Evolutionary conservation across 2,329 filamentous ascomycete genomes (phyloP).

Genomic region (Phyllosticta citrichinensis): DNA sequence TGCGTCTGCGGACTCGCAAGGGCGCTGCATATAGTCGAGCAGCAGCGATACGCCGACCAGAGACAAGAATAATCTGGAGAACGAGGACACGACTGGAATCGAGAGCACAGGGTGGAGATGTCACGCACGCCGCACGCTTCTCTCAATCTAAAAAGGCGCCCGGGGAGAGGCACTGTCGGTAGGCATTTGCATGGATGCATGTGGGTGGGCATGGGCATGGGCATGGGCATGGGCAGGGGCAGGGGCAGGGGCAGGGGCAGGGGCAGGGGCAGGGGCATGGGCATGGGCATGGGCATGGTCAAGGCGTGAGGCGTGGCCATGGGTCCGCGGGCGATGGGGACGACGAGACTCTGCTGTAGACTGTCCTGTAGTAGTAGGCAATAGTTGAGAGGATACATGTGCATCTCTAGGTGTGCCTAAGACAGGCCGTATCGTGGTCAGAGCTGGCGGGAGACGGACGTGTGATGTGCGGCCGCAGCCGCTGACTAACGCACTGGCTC

Average conservation of each 20-base stretch:
- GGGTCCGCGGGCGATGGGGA: not conserved
- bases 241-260: not conserved
- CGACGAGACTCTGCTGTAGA: too few species aligned
- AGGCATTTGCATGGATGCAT: not conserved
- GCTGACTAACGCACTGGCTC: constrained; percentile 8
- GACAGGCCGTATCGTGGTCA: not conserved
- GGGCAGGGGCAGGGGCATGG: not conserved
- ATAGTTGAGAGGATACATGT: too few species aligned
- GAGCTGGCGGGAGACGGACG: constrained; percentile 10
- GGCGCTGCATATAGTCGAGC: constrained; percentile 1
- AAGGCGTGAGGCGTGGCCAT: not conserved
- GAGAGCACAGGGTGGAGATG: constrained; percentile 4
- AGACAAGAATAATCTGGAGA: too few species aligned
- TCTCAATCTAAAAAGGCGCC: constrained; percentile 6
- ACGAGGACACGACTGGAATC: not conserved
- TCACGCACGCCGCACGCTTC: constrained; percentile 8
- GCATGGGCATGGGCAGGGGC: not conserved
- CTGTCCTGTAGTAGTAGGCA: too few species aligned
- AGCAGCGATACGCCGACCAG: not conserved
- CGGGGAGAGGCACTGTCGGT: not conserved
- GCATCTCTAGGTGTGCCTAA: too few species aligned
- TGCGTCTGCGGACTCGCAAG: constrained; percentile 1
- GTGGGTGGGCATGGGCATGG: not conserved
- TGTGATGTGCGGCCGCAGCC: constrained; percentile 9
- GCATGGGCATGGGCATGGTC: not conserved